These are phyloP conservation scores for Exophiala sp. DNA, from an alignment of 2,329 filamentous ascomycete genomes.

Conservation along the genomic window DNA sequence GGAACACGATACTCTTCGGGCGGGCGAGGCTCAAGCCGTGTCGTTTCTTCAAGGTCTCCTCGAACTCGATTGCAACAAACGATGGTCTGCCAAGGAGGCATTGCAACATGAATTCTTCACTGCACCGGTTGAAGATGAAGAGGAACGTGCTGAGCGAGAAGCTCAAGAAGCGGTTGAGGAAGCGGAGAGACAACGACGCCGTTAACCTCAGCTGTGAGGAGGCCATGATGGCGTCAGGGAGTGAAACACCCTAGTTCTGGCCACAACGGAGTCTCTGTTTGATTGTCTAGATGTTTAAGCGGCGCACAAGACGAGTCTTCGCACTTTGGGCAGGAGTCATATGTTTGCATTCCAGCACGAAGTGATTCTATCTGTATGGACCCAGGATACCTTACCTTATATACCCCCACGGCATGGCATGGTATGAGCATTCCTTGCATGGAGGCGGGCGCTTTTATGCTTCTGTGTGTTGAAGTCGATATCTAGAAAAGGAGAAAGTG, in stretches of 20 bases:
- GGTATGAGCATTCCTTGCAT: neutral
- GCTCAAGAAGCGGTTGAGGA: slow-evolving; percentile 20
- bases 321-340: too few species aligned
- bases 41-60: slow-evolving; percentile 39
- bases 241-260: too few species aligned
- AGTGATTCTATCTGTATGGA: slow-evolving; percentile 11
- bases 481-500: neutral
- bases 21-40: slow-evolving; percentile 44
- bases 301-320: too few species aligned
- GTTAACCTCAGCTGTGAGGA: too few species aligned
- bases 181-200: slow-evolving; percentile 7
- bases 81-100: slow-evolving; percentile 41
- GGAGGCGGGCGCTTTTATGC: neutral
- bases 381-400: too few species aligned
- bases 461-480: neutral
- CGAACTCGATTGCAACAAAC: slow-evolving; percentile 41
- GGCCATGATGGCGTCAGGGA: too few species aligned
- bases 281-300: too few species aligned
- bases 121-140: slow-evolving; percentile 33
- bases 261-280: too few species aligned
- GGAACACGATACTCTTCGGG: slow-evolving; percentile 44
- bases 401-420: slow-evolving; percentile 17
- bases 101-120: slow-evolving; percentile 43
- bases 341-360: neutral
- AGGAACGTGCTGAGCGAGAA: slow-evolving; percentile 25